Base-by-base conservation (phyloP, 2,329 filamentous ascomycete genomes). In the Exophiala sp. region DNA sequence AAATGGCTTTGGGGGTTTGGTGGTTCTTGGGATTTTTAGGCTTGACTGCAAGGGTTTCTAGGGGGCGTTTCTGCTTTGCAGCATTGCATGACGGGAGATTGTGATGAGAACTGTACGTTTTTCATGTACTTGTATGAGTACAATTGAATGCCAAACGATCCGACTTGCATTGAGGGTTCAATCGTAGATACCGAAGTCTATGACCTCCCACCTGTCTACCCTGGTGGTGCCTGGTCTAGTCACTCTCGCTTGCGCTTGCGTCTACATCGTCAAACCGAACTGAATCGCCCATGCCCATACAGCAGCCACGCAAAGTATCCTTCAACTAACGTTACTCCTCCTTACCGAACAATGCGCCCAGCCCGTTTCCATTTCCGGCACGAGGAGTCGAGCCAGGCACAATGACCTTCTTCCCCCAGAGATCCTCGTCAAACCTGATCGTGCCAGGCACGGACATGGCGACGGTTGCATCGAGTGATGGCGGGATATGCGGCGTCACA, bases 401-500 rank as follows among this genome's bases (percentile, higher is more conserved):
- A 24, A 56, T 41, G 14, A 41, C 14, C 50, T 59, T 61, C 52
- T 58, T 62, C 12, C 49, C 60, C 60, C 59, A 62, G 11, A 61
- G 51, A 16, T 55, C 59, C 5, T 47, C 21, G 16, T 55, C 47
- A 12, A 29, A 41, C 18, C 5, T 29, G 12, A 14, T 41, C 12
- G 24, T 29, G 24, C 24, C 24, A 29, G 52, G 39, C 16, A 54
- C 40, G 11, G 54, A 55, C n/a, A 41, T 45, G 3, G 36, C 48
- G 12, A 39, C 38, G 8, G 41, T 49, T 3, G 33, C 14, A 21
- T 16, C 51, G 14, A 50, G 12, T 3, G 54, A 46, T 5, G 63
- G 62, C 1, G 62, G 48, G 20, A 72, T 60, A 40, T 72, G 71
- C 20, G 72, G 72, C 11, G 73, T 67, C 10, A 74, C 72, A 18